phyloP scores from a whole-genome alignment of 768 basidiomycete species.

The Kwoniella botswanensis region DNA sequence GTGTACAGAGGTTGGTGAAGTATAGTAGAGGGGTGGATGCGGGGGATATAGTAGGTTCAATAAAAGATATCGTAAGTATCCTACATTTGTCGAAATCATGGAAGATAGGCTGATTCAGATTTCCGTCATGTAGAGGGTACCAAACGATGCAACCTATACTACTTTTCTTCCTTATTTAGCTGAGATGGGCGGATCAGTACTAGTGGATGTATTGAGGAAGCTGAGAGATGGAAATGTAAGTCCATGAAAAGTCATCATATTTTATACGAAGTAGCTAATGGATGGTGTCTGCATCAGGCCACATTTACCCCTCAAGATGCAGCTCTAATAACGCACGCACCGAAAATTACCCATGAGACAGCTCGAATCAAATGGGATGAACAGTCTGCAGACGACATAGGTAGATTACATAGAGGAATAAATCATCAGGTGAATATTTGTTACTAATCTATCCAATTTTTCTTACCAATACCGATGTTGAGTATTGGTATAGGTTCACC shows the following conservation, averaged over 20 bases:
- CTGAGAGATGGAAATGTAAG: constrained; percentile 67
- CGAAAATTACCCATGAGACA: constrained; percentile 65
- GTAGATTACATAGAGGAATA: constrained; percentile 68
- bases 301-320: constrained; percentile 63
- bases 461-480: no score
- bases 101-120: neutral
- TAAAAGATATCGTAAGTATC: constrained; percentile 64
- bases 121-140: constrained; percentile 62
- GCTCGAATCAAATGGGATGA: constrained; percentile 66
- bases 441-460: constrained; percentile 24
- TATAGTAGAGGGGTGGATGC: constrained; percentile 77
- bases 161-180: constrained; percentile 68
- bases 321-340: constrained; percentile 63
- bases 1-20: constrained; percentile 68
- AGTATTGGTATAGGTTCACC: neutral
- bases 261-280: neutral
- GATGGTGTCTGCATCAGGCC: constrained; percentile 59
- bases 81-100: neutral
- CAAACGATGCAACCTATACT: constrained; percentile 64
- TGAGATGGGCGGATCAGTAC: constrained; percentile 68
- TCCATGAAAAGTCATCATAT: neutral
- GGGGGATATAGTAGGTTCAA: constrained; percentile 70
- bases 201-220: constrained; percentile 72
- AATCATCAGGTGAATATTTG: constrained; percentile 68
- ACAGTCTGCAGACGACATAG: constrained; percentile 67